Base-by-base conservation (phyloP, 1,284 basidiomycete species). In the Ceratobasidium sp. region DNA sequence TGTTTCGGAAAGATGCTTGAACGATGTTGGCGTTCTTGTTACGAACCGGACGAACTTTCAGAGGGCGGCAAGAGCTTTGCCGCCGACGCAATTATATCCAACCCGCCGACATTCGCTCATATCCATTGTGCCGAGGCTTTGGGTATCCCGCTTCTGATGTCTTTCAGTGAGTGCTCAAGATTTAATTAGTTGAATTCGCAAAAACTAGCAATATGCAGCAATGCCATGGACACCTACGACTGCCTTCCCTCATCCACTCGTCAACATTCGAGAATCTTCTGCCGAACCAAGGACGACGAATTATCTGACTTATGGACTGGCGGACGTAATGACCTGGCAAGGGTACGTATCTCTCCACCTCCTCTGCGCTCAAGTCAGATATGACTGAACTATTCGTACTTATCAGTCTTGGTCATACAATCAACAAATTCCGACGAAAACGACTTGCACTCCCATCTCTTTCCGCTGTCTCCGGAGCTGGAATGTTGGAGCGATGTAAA, bases 221-320 rank as follows among this genome's bases (percentile, higher is more conserved):
- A 93, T 93, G 92, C 92, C 91, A 33, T 93, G 92, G 91, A 86
- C 85, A 55, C 88, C 91, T 0, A 93, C 92, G 0, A 87, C 88
- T 2, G 85, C 87, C 1, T 93, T 93, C 82, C 88, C 90, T 0
- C 92, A 94, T 81, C 91, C 91, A 9, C 85, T 92, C 15, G 90
- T 91, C 77, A 90, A 89, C 78, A 86, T 91, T 79, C 86, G 87
- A 70, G 83, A 85, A 6, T 88, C 87, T 1, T 90, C 91, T 79
- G 89, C 90, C 1, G 87, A 89, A 77, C 83, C 83, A 33, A 86
- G 88, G 0, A 84, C 91, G 39, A 90, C 89, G 26, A 91, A 92
- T 82, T 90, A 89, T 80, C 84, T 92, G 40, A 89, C 86, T 67
- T 92, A 89, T 79, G 87, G 88, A 0, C 84, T 91, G 13, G 89